Base-by-base conservation (phyloP, 2,329 filamentous ascomycete species). In the Calonectria honghensis region DNA sequence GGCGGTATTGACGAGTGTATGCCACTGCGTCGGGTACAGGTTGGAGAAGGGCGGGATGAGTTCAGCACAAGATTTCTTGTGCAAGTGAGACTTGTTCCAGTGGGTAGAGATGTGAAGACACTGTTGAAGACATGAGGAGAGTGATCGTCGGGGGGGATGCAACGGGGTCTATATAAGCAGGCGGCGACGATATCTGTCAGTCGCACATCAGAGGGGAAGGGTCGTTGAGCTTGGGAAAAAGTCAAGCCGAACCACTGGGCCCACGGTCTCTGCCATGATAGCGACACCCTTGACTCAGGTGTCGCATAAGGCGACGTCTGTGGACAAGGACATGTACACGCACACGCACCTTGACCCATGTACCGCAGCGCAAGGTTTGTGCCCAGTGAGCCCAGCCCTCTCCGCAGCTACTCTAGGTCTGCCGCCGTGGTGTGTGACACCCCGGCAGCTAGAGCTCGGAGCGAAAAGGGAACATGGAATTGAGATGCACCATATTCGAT, bases 131-230 rank as follows among this genome's bases (percentile, higher is more conserved):
- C 18, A 51, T 52, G 52, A 68, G 51, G 39, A 68, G 20, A 57
- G 39, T 51, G 50, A 59, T 65, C 29, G 35, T 61, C 24, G 66
- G 48, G 59, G 76, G 70, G 76, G 71, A 48, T 35, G 9, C n/a
- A 27, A 31, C 70, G 39, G 71, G 68, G 50, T 78, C 77, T 80
- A 77, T 79, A 81, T 76, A 73, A 74, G 63, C 41, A 32, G 64
- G 35, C 61, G 20, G 50, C 39, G 45, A 73, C 52, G 39, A 74
- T 51, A 29, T 68, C 52, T 66, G 37, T 69, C 65, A 61, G 65
- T 51, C 29, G 61, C 61, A 52, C 57, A 69, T 57, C 48, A 69
- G 57, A 68, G 45, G 57, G 45, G 68, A 72, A 72, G 57, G 69
- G 52, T 72, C 57, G 66, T 79, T 70, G 77, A 66, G 75, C 54